Base-by-base conservation (phyloP, 805 yeast genomes). In the Cyberlindnera maritima region DNA sequence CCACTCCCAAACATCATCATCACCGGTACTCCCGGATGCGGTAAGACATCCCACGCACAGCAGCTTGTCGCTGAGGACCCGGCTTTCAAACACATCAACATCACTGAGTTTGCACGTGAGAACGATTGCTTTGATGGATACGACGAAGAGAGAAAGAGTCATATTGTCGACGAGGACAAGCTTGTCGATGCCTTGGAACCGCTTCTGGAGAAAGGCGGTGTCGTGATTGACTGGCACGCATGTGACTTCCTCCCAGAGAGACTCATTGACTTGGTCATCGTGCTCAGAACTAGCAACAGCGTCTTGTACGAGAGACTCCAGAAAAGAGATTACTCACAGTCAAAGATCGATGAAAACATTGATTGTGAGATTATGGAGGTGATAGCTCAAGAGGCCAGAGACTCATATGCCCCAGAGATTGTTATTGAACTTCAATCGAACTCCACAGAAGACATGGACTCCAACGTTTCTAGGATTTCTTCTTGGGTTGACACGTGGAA, bases 321-420 rank as follows among this genome's bases (percentile, higher is more conserved):
- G 50, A 76, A 79, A 49, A 77, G 99, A 64, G 85, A 83, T 7
- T 94, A 94, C 62, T 80, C 84, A 45, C 85, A 88, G 50, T 74
- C 77, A 50, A 94, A 94, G 67, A 80, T 94, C 53, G 85, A 83
- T 47, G 99, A 94, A 60, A 94, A 94, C 62, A 69, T 94, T 38
- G 99, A 94, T 65, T 95, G 96, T 49, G 99, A 94, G 67, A 94
- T 94, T 54, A 94, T 94, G 98, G 92, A 91, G 56, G 88, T 92
- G 13, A 79, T 94, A 14, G 67, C 82, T 39, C 85, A 84, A 54
- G 99, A 94, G 55, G 99, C 98, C 0, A 71, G 77, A 48, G 97
- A 89, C 29, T 76, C 84, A 35, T 94, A 89, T 61, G 85, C 76
- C 28, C 81, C 82, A 37, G 88, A 85, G 53, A 81, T 90, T 25